Conservation (phyloP, 2,329 filamentous ascomycete species). For the Lecanicillium sp. region DNA sequence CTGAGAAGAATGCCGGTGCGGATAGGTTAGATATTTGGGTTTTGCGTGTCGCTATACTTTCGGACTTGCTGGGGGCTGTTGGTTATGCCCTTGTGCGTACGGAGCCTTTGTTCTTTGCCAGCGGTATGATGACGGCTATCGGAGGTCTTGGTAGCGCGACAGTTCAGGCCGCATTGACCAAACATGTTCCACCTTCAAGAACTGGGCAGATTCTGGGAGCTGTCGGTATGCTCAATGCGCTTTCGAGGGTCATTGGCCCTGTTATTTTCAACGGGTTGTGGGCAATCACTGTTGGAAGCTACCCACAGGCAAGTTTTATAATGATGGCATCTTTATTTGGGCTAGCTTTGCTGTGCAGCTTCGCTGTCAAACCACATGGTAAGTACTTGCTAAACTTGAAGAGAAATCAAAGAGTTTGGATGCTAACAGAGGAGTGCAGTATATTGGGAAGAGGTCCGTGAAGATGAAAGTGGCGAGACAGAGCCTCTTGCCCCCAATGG, state of each 20-base stretch:
- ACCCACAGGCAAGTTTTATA: slow-evolving; percentile 77
- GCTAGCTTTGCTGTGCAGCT: slow-evolving; percentile 55
- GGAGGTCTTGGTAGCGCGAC: slow-evolving; percentile 83
- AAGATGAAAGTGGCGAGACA: slow-evolving; percentile 14
- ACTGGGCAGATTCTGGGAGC: slow-evolving; percentile 86
- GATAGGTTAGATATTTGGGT: slow-evolving; percentile 71
- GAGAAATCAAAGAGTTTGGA: neutral
- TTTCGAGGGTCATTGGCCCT: slow-evolving; percentile 71
- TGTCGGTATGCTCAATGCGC: slow-evolving; percentile 74
- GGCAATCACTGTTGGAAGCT: slow-evolving; percentile 66
- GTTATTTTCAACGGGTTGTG: slow-evolving; percentile 83
- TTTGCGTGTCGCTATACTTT: slow-evolving; percentile 64
- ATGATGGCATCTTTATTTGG: slow-evolving; percentile 60
- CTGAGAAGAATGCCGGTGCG: slow-evolving; percentile 56
- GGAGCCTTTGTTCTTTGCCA: slow-evolving; percentile 57
- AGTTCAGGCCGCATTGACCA: slow-evolving; percentile 75
- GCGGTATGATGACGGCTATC: slow-evolving; percentile 64
- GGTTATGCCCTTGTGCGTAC: slow-evolving; percentile 63
- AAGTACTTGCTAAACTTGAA: slow-evolving; percentile 28
- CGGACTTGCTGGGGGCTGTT: slow-evolving; percentile 67
- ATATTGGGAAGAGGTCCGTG: slow-evolving; percentile 21
- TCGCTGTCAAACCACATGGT: slow-evolving; percentile 68
- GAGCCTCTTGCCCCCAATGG: slow-evolving; percentile 11
- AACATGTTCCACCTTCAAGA: slow-evolving; percentile 76
- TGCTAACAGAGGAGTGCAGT: slow-evolving; percentile 18